Evolutionary conservation across 1,284 basidiomycete species (phyloP).

Genomic region (Irpex sp.): DNA sequence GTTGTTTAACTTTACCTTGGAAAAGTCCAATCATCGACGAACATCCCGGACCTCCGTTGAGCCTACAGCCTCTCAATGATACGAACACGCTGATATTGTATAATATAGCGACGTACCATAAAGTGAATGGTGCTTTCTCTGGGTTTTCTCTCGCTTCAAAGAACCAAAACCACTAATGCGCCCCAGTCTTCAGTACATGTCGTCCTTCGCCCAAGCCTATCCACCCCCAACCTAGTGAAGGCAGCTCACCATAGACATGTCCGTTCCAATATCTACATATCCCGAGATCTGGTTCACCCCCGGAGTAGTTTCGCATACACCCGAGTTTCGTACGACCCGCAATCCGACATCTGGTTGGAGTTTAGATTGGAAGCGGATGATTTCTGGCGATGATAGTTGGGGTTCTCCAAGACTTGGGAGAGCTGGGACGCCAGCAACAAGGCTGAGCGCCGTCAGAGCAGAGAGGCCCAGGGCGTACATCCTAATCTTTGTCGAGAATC

Average conservation of each 20-base stretch:
- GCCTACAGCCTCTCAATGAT: constrained; percentile 27
- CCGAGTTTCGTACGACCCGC: constrained; percentile 58
- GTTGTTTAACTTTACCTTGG: constrained; percentile 37
- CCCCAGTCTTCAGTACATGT: no score
- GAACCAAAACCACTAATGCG: constrained; percentile 65
- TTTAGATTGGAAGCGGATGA: constrained; percentile 16
- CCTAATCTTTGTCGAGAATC: no score
- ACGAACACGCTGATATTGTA: neutral
- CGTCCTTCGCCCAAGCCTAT: no score
- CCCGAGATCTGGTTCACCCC: constrained; percentile 67
- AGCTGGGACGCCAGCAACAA: neutral
- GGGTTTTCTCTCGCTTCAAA: constrained; percentile 59
- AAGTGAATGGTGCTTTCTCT: constrained; percentile 60
- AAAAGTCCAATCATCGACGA: constrained; percentile 66
- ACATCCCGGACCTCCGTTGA: constrained; percentile 60
- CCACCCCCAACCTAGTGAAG: neutral
- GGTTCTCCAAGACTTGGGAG: neutral
- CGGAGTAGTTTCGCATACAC: constrained; percentile 70
- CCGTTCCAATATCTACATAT: constrained; percentile 56
- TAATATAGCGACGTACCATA: constrained; percentile 41
- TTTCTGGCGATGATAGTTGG: neutral
- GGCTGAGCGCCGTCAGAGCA: neutral
- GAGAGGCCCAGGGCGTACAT: neutral
- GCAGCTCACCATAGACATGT: constrained; percentile 57
- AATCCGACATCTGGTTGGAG: constrained; percentile 29